phyloP scores from a whole-genome alignment of 1,284 basidiomycete genomes.

The Mycosarcoma mackinlayi region DNA sequence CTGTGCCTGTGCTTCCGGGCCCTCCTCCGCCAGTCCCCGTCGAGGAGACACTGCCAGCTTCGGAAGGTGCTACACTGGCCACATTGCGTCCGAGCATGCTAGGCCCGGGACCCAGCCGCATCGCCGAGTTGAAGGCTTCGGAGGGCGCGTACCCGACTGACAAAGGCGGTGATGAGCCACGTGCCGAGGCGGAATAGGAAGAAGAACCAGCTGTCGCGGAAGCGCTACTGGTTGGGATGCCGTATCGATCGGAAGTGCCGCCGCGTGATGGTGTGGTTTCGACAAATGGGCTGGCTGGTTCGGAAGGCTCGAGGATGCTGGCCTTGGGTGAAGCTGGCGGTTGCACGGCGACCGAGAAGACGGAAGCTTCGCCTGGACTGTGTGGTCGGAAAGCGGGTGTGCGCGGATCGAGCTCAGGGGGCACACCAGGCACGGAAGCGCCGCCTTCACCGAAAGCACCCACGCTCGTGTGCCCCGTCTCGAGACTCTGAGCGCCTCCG shows the following conservation, averaged over 20 bases:
- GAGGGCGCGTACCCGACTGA: conserved; percentile 31
- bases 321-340: conserved; percentile 63
- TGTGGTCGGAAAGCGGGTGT: conserved; percentile 61
- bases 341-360: conserved; percentile 65
- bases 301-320: conserved; percentile 38
- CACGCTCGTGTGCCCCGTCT: conserved; percentile 48
- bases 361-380: conserved; percentile 61
- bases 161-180: conserved; percentile 30
- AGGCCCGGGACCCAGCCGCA: conserved; percentile 35
- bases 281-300: conserved; percentile 38
- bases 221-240: conserved; percentile 31
- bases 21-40: conserved; percentile 46
- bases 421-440: conserved; percentile 56
- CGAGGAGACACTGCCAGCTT: conserved; percentile 54
- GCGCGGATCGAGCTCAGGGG: conserved; percentile 65
- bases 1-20: conserved; percentile 31
- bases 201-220: conserved; percentile 47
- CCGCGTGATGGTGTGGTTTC: conserved; percentile 33
- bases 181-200: conserved; percentile 32
- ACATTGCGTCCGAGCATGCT: conserved; percentile 50
- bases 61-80: conserved; percentile 53
- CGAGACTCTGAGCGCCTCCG: conserved; percentile 40
- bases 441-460: conserved; percentile 52
- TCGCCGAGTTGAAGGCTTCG: conserved; percentile 27
- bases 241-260: conserved; percentile 18